phyloP scores from a whole-genome alignment of 1,284 basidiomycete species.

The Ceratobasidium sp. region DNA sequence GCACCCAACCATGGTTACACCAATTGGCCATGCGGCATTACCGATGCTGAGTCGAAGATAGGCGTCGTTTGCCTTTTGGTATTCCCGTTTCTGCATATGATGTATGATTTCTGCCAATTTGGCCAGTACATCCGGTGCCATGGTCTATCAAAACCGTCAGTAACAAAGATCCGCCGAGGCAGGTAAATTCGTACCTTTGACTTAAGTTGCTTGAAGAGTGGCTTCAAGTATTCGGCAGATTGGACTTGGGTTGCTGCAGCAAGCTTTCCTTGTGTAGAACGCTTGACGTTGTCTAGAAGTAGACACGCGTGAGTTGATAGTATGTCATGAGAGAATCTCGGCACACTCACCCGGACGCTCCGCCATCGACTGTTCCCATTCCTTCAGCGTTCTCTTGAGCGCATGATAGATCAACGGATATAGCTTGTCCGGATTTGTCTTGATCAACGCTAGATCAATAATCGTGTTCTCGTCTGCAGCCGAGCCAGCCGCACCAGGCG shows the following conservation, averaged over 20 bases:
- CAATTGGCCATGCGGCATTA: slow-evolving; percentile 99
- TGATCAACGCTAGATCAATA: slow-evolving; percentile 82
- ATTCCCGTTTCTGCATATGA: slow-evolving; percentile 93
- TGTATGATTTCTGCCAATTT: slow-evolving; percentile 96
- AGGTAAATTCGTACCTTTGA: slow-evolving; percentile 64
- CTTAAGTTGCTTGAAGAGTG: slow-evolving; percentile 89
- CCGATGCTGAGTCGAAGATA: slow-evolving; percentile 97
- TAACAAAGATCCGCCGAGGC: slow-evolving; percentile 10
- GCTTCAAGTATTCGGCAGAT: slow-evolving; percentile 95
- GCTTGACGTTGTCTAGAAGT: slow-evolving; percentile 73
- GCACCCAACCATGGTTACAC: slow-evolving; percentile 97
- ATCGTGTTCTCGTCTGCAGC: slow-evolving; percentile 57
- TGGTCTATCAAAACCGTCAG: background rate
- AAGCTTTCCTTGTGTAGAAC: slow-evolving; percentile 88
- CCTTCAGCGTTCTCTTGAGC: slow-evolving; percentile 88
- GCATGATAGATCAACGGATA: slow-evolving; percentile 99
- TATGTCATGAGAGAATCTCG: background rate
- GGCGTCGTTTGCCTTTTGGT: slow-evolving; percentile 94
- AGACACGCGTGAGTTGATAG: slow-evolving; percentile 26
- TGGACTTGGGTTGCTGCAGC: slow-evolving; percentile 96
- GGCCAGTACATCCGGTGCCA: slow-evolving; percentile 78
- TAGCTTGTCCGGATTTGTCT: slow-evolving; percentile 92
- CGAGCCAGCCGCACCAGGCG: slow-evolving; percentile 40
- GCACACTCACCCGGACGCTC: slow-evolving; percentile 76
- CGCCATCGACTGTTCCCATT: slow-evolving; percentile 96